Percentiles rank a stretch among this genome's conserved stretches.
Evolutionary conservation across 2,329 filamentous ascomycete genomes (phyloP).

Genomic region (Eutypella sp.): DNA sequence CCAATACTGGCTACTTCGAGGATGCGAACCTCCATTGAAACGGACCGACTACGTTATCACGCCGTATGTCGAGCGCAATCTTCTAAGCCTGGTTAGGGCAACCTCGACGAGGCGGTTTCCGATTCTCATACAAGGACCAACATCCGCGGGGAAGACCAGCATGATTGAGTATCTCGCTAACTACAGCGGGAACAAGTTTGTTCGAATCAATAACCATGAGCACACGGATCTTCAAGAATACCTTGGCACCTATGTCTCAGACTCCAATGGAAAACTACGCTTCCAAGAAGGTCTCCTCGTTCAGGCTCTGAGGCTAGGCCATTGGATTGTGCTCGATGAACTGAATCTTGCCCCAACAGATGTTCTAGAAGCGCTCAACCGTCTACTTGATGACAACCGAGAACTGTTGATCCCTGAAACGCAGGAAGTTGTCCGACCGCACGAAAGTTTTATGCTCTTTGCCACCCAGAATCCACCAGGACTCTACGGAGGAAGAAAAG

Average conservation of each 20-base stretch:
- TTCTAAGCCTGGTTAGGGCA: conserved; percentile 89
- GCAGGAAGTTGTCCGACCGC: conserved; percentile 86
- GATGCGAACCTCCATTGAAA: conserved; percentile 59
- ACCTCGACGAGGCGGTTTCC: conserved; percentile 90
- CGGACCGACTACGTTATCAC: conserved; percentile 94
- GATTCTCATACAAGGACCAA: conserved; percentile 92
- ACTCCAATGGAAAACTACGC: conserved; percentile 72
- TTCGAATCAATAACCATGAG: conserved; percentile 99
- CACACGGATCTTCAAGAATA: conserved; percentile 98
- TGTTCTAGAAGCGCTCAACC: conserved; percentile 92
- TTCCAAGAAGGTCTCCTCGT: conserved; percentile 95
- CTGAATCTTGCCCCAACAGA: conserved; percentile 95
- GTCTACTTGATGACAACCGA: conserved; percentile 90
- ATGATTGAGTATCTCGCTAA: conserved; percentile 99
- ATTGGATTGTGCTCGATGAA: conserved; percentile 98
- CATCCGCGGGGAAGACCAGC: conserved; percentile 95
- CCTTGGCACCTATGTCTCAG: conserved; percentile 87
- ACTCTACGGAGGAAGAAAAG: conserved; percentile 90
- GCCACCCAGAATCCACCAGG: conserved; percentile 96
- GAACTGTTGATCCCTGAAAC: conserved; percentile 96
- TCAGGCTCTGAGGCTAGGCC: conserved; percentile 83
- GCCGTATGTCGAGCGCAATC: conserved; percentile 87
- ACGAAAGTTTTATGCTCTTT: conserved; percentile 95
- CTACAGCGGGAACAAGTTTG: conserved; percentile 92
- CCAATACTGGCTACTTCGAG: conserved; percentile 87